These are phyloP conservation scores for Botrytis fabae DNA, from an alignment of 2,329 filamentous ascomycete species.

Conservation along the genomic window DNA sequence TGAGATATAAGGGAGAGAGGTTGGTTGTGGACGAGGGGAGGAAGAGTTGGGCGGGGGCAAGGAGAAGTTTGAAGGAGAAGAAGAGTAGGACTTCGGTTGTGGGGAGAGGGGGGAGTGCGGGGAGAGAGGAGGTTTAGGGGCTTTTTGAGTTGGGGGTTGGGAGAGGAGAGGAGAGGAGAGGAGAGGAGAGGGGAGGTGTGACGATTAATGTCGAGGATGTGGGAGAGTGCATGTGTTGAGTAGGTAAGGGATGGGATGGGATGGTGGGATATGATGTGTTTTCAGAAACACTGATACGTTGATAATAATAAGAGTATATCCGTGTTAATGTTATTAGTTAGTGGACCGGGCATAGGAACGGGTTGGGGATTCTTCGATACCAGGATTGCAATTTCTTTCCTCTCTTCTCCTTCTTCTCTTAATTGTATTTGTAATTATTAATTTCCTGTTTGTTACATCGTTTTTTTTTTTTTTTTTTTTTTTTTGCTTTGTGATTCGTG, in stretches of 20 bases:
- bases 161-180: too few species aligned
- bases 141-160: not conserved
- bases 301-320: not conserved
- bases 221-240: not conserved
- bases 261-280: too few species aligned
- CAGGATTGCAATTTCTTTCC: not conserved
- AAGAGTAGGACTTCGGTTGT: not conserved
- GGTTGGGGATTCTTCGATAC: not conserved
- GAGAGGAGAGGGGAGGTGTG: too few species aligned
- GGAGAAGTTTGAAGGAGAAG: conserved; percentile 8
- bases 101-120: not conserved
- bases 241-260: not conserved
- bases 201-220: not conserved
- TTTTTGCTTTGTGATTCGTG: not conserved
- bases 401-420: not conserved
- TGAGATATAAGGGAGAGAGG: conserved; percentile 28
- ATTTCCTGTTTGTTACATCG: not conserved
- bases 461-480: not conserved
- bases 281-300: not conserved
- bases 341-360: not conserved
- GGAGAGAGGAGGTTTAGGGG: not conserved
- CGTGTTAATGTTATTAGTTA: not conserved
- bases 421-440: not conserved
- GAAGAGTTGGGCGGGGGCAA: not conserved
- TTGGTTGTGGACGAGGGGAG: not conserved